Percentiles rank a stretch among this genome's conserved stretches.
phyloP scores from a whole-genome alignment of 495 filamentous ascomycete species.

The Penicillium chermesinum region DNA sequence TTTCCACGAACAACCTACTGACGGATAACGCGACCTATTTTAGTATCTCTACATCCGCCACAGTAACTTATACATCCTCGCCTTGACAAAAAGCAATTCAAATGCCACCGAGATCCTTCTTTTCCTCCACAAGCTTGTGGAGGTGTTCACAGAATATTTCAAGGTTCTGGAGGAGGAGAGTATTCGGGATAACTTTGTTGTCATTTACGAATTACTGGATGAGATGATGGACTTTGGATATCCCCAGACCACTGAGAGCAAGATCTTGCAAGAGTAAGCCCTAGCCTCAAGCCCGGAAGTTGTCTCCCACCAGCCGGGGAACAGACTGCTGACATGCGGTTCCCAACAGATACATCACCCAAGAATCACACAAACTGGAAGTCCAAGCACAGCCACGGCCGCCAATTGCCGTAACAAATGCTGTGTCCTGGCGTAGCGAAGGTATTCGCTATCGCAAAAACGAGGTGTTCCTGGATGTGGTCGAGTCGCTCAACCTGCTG shows the following conservation, averaged over 20 bases:
- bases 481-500: slow-evolving; percentile 95
- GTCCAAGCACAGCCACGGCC: slow-evolving; percentile 98
- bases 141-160: slow-evolving; percentile 99
- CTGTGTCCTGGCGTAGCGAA: slow-evolving; percentile 96
- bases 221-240: slow-evolving; percentile 99
- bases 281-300: background rate
- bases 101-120: slow-evolving; percentile 98
- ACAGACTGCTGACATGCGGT: background rate
- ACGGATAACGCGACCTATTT: slow-evolving; percentile 6
- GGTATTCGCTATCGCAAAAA: slow-evolving; percentile 99
- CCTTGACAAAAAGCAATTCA: slow-evolving; percentile 96
- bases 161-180: slow-evolving; percentile 99
- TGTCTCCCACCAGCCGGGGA: background rate
- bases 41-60: slow-evolving; percentile 99
- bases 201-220: slow-evolving; percentile 98
- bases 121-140: slow-evolving; percentile 96
- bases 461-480: slow-evolving; percentile 96
- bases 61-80: slow-evolving; percentile 98
- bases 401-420: slow-evolving; percentile 98
- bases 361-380: slow-evolving; percentile 98
- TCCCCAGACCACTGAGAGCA: slow-evolving; percentile 97
- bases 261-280: slow-evolving; percentile 89
- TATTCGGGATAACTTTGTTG: slow-evolving; percentile 98
- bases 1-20: slow-evolving; percentile 8
- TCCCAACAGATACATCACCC: slow-evolving; percentile 80